Percentiles rank a stretch among this genome's conserved stretches.
These are phyloP conservation scores for Heterobasidion irregulare DNA, from an alignment of 1,284 basidiomycete genomes.

Conservation along the genomic window DNA sequence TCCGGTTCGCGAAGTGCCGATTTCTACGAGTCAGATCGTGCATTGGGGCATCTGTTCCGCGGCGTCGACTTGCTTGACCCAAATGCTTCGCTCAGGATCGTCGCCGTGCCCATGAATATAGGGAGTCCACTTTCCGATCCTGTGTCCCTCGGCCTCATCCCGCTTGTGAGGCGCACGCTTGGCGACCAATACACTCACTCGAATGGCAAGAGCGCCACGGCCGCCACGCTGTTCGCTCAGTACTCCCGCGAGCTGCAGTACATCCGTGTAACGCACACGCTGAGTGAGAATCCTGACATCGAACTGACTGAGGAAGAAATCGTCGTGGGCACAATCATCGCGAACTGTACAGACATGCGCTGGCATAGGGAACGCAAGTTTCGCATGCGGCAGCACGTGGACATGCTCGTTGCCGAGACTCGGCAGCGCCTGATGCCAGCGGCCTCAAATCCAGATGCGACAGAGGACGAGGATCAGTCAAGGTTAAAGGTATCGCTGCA, in stretches of 20 bases:
- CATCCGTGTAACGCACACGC: slow-evolving; percentile 60
- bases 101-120: background rate
- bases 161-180: slow-evolving; percentile 29
- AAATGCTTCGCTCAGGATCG: background rate
- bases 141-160: slow-evolving; percentile 37
- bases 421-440: slow-evolving; percentile 30
- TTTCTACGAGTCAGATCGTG: slow-evolving; percentile 62
- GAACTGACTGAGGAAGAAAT: slow-evolving; percentile 64
- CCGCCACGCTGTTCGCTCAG: slow-evolving; percentile 13
- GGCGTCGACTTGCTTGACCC: slow-evolving; percentile 32
- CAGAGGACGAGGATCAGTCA: slow-evolving; percentile 16
- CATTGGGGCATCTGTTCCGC: slow-evolving; percentile 62
- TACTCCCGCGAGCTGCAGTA: slow-evolving; percentile 62
- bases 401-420: slow-evolving; percentile 45
- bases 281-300: slow-evolving; percentile 47
- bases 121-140: slow-evolving; percentile 24
- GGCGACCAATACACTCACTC: slow-evolving; percentile 14
- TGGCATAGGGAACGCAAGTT: slow-evolving; percentile 53
- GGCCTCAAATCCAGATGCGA: slow-evolving; percentile 16
- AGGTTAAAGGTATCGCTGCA: slow-evolving; percentile 36
- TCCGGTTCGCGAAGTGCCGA: slow-evolving; percentile 46
- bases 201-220: slow-evolving; percentile 1
- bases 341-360: slow-evolving; percentile 45
- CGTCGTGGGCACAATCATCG: slow-evolving; percentile 64
- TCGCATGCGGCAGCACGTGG: slow-evolving; percentile 52